Conservation (phyloP, 176 grass and related monocot genomes). For the Neostapfia colusana region DNA sequence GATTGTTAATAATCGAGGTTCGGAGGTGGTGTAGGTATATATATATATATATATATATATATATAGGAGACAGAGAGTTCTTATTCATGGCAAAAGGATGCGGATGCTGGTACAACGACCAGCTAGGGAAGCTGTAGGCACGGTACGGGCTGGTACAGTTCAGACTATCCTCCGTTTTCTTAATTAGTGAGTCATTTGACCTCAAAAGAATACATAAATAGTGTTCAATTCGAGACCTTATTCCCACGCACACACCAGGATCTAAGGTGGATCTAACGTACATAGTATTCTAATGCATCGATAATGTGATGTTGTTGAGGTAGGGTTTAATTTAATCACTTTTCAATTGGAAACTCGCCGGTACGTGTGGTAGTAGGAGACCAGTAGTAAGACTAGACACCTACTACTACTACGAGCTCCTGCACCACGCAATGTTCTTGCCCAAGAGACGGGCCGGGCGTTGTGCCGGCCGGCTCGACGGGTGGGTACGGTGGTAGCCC, state of each 20-base stretch:
- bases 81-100: conserved; percentile 39
- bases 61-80: conserved; percentile 30
- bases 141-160: conserved; percentile 38
- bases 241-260: conserved; percentile 30
- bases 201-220: conserved; percentile 23
- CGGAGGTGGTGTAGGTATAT: not conserved
- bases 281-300: conserved; percentile 18
- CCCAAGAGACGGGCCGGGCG: conserved; percentile 39
- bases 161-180: not conserved
- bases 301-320: not conserved
- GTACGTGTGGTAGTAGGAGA: not conserved
- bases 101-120: conserved; percentile 9
- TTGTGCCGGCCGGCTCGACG: conserved; percentile 22
- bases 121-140: conserved; percentile 6
- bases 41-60: no score
- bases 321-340: not conserved
- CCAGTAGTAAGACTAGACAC: not conserved
- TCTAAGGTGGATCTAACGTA: conserved; percentile 27
- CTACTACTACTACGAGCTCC: no score
- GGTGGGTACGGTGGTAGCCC: no score
- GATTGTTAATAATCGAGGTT: no score
- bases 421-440: not conserved
- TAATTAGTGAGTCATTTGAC: conserved; percentile 14
- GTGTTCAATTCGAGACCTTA: not conserved
- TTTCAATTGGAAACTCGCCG: conserved; percentile 12